A percentile compares a stretch with the other conserved stretches of the same genome.
phyloP scores from a whole-genome alignment of 1,284 basidiomycete genomes.

The Marasmius fiardii region DNA sequence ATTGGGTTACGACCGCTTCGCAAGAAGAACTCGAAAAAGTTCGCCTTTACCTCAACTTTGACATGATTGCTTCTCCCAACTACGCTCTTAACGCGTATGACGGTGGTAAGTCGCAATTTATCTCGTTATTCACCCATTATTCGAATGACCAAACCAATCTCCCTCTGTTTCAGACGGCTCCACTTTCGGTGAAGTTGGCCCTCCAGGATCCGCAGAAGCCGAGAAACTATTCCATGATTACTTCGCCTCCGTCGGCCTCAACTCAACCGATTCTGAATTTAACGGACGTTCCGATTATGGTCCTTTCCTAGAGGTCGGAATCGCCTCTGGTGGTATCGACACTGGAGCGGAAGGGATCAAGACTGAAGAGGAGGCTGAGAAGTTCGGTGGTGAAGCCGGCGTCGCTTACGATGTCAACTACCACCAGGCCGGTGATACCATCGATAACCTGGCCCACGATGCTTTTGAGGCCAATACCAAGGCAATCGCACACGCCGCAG shows the following conservation, averaged over 20 bases:
- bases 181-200: constrained; percentile 20
- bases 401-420: constrained; percentile 22
- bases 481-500: constrained; percentile 21
- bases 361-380: background rate
- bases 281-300: constrained; percentile 23
- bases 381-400: background rate
- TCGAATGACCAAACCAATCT: background rate
- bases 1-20: constrained; percentile 12
- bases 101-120: constrained; percentile 16
- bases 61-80: constrained; percentile 26
- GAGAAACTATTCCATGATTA: constrained; percentile 20
- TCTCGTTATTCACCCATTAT: background rate
- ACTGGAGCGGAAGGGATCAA: constrained; percentile 18
- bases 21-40: constrained; percentile 20
- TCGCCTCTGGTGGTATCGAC: constrained; percentile 23
- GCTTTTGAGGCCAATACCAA: constrained; percentile 20
- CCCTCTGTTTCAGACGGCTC: constrained; percentile 16
- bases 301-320: constrained; percentile 23
- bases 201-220: constrained; percentile 22
- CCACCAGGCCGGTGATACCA: constrained; percentile 21
- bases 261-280: constrained; percentile 18
- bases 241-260: constrained; percentile 15
- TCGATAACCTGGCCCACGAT: constrained; percentile 19
- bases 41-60: constrained; percentile 26
- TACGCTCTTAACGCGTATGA: constrained; percentile 22